Base-by-base conservation (phyloP, 2,329 filamentous ascomycete genomes). In the Furcasterigmium furcatum region DNA sequence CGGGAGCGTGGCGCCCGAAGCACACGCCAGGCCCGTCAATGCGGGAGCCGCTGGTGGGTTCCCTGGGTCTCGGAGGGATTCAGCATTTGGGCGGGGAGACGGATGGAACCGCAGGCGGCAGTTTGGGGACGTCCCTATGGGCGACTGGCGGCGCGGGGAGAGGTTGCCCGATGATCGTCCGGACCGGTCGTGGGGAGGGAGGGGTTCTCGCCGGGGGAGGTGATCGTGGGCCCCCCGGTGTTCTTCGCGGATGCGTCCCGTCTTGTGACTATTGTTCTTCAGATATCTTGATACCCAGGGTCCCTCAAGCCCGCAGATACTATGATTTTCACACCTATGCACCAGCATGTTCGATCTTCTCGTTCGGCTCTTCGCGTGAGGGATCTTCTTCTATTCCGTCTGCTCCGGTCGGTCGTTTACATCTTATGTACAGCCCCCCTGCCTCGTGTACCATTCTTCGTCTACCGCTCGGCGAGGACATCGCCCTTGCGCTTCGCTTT, bases 401-500 rank as follows among this genome's bases (percentile, higher is more conserved):
- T 12, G 24, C 38, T 32, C 21, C 20, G 16, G 21, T 36, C 18
- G 12, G 46, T 19, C 29, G 30, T 30, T 21, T 38, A 38, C 19
- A n/a, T 38, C 30, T 58, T 73, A 75, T 74, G 61, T 75, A 77
- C 68, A 68, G 40, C 47, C 46, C 43, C 47, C 50, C 19, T 40
- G n/a, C 52, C 22, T 44, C 21, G 30, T 45, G 46, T 41, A 46
- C 47, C 25, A 44, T 42, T 44, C 43, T 40, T 45, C 38, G 24
- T 59, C 62, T 73, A 97, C 66, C 79, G 92, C 70, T 97, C 91
- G 45, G 75, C 73, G 59, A 95, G 77, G n/a, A 85, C 76, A 63
- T 97, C 92, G 45, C 90, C 91, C 68, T 81, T 87, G 66, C 88
- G 79, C 85, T 97, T 97, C 47, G 84, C 92, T 57, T 91, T 82